Conservation (phyloP, 495 filamentous ascomycete species). For the Geopyxis carbonaria region DNA sequence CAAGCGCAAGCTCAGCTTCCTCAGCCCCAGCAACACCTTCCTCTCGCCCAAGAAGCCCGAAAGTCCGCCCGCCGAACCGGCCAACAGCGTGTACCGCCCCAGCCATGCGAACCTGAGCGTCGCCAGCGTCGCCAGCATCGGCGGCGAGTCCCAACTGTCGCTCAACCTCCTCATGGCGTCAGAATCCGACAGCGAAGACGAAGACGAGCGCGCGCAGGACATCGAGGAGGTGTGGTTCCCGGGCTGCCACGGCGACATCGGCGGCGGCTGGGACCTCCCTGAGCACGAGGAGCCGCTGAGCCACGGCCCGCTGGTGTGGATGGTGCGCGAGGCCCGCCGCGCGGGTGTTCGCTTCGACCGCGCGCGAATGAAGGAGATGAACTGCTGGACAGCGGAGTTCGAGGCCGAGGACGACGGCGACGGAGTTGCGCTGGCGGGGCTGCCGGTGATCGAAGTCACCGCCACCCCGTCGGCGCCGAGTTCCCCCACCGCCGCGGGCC, state of each 20-base stretch:
- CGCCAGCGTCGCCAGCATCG: neutral
- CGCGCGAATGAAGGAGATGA: slow-evolving; percentile 49
- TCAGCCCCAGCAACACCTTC: neutral
- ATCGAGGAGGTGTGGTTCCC: slow-evolving; percentile 77
- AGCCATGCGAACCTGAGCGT: slow-evolving; percentile 6
- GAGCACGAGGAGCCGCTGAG: slow-evolving; percentile 44
- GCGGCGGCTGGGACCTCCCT: slow-evolving; percentile 60
- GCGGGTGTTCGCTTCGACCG: slow-evolving; percentile 57
- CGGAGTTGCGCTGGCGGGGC: neutral
- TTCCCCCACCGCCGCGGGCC: neutral
- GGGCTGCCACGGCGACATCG: slow-evolving; percentile 67
- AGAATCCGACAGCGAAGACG: slow-evolving; percentile 19
- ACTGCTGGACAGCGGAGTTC: slow-evolving; percentile 35
- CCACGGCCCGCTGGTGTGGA: slow-evolving; percentile 66
- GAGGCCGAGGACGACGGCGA: slow-evolving; percentile 15
- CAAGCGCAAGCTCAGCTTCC: neutral
- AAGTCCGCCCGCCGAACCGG: no score
- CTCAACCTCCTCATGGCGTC: slow-evolving; percentile 10
- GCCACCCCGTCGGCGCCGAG: neutral
- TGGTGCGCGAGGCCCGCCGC: slow-evolving; percentile 54
- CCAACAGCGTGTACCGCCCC: neutral
- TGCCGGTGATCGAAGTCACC: slow-evolving; percentile 17
- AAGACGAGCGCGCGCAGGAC: slow-evolving; percentile 48
- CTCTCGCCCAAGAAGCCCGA: no score
- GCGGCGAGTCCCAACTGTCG: slow-evolving; percentile 6